A percentile compares a stretch with the other conserved stretches of the same genome.
Conservation (phyloP, 75 land plant genomes). For the Pinus albicaulis region DNA sequence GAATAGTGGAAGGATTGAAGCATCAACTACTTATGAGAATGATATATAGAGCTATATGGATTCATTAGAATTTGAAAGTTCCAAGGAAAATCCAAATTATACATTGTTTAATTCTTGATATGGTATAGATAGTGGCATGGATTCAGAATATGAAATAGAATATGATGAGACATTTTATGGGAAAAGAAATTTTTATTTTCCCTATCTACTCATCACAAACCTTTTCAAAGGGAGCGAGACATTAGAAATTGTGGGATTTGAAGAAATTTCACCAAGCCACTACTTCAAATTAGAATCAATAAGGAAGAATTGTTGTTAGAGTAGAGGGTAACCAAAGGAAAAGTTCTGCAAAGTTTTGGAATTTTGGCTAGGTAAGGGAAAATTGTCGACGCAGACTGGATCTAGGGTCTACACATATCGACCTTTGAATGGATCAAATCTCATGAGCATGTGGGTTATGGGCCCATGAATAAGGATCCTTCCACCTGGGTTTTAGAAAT, state of each 20-base stretch:
- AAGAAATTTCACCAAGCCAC: slow-evolving; percentile 7
- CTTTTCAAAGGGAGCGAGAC: slow-evolving; percentile 33
- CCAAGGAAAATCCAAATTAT: slow-evolving; percentile 27
- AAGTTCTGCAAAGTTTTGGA: too few species aligned
- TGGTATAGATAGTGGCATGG: slow-evolving; percentile 11
- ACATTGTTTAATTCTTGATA: slow-evolving; percentile 28
- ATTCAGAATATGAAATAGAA: slow-evolving; percentile 16
- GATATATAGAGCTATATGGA: slow-evolving; percentile 25
- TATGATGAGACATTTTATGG: slow-evolving; percentile 12
- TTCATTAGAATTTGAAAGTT: slow-evolving; percentile 35
- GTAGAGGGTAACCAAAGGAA: too few species aligned
- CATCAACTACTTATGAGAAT: slow-evolving; percentile 15
- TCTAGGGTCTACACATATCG: too few species aligned
- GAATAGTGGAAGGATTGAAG: slow-evolving; percentile 20
- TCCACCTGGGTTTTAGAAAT: too few species aligned
- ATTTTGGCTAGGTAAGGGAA: too few species aligned
- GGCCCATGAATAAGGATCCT: too few species aligned
- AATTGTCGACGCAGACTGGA: too few species aligned
- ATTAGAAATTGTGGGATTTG: slow-evolving; percentile 16
- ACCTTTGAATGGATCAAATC: too few species aligned
- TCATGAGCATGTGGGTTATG: too few species aligned
- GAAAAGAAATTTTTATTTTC: slow-evolving; percentile 45
- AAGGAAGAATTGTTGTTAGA: too few species aligned
- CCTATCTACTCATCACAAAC: slow-evolving; percentile 56
- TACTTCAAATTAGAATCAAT: too few species aligned